Conservation (phyloP, 352 stramenopile genomes). For the Globisporangium cystogenes region DNA sequence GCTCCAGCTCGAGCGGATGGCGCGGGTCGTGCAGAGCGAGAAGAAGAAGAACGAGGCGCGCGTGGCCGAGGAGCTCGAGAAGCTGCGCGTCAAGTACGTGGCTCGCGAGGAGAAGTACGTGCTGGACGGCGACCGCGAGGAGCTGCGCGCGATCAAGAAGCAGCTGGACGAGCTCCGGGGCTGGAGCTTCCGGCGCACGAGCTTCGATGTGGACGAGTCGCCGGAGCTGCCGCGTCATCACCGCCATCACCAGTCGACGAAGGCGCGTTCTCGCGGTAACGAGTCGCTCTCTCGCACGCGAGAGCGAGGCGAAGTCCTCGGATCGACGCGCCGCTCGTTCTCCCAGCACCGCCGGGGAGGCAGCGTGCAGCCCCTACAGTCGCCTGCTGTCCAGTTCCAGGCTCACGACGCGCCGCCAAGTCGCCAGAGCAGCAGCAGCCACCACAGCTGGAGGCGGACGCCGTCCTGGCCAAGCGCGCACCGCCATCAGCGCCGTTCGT, state of each 20-base stretch:
- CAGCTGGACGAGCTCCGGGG: constrained; percentile 70
- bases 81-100: constrained; percentile 75
- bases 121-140: constrained; percentile 70
- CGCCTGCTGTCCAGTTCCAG: too few species aligned
- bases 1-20: constrained; percentile 53
- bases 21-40: constrained; percentile 42
- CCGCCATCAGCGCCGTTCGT: background rate
- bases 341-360: too few species aligned
- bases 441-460: background rate
- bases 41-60: constrained; percentile 65
- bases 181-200: constrained; percentile 20
- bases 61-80: constrained; percentile 67
- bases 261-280: background rate
- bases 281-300: background rate
- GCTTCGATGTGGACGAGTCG: background rate
- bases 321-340: background rate
- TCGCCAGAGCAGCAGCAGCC: background rate
- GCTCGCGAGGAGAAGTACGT: constrained; percentile 77
- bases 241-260: background rate
- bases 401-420: background rate
- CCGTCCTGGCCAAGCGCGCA: background rate
- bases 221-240: background rate
- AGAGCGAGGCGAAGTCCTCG: background rate
- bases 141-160: constrained; percentile 76
- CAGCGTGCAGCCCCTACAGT: background rate